Evolutionary conservation across 2,329 filamentous ascomycete species (phyloP), one percentile per base, ranked within the genome.

Genomic region (Pseudopyrenochaeta lycopersici): DNA sequence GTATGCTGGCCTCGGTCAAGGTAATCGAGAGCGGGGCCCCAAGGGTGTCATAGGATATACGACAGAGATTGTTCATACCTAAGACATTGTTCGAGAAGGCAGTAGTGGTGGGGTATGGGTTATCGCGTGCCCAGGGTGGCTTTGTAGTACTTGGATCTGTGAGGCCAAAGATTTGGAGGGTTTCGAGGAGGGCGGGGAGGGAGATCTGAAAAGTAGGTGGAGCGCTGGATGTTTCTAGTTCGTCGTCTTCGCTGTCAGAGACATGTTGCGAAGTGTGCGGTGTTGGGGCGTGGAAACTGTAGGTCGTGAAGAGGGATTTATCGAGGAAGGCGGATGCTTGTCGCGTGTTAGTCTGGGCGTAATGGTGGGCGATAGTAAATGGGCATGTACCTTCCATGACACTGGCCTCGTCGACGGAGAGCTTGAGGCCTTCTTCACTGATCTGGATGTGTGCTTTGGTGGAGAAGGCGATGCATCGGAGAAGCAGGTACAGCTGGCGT

Each of bases 151-250:
- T 66, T 10, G 79, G 77, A 53, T 81, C 79, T 18, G 77, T 79
- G 43, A 93, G 85, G 44, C 92, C 92, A 69, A 99, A 96, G 44
- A 99, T 98, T 70, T 97, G 94, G 7, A 99, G 83, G 0, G 94
- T 96, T 78, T 98, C 95, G 47, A 99, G 85, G 2, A 99, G 84
- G 15, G 94, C 91, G 4, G 89, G 84, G 7, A 99, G 85, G 1
- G 92, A 95, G 60, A 98, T 89, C 71, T 96, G 89, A 72, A 99
- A 99, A 46, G 84, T 85, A 7, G 91, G 88, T 27, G 85, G 82
- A 15, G 72, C 57, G 7, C 36, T 32, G 32, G 44, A 17, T 6
- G 77, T 66, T 20, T 82, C 75, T 36, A 76, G 72, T 18, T 79
- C 75, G 27, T 74, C 67, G 42, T 68, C 60, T 18, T 74, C 69